phyloP scores from a whole-genome alignment of 129 eudicot genomes.

The Centrapalus pauciflorus region DNA sequence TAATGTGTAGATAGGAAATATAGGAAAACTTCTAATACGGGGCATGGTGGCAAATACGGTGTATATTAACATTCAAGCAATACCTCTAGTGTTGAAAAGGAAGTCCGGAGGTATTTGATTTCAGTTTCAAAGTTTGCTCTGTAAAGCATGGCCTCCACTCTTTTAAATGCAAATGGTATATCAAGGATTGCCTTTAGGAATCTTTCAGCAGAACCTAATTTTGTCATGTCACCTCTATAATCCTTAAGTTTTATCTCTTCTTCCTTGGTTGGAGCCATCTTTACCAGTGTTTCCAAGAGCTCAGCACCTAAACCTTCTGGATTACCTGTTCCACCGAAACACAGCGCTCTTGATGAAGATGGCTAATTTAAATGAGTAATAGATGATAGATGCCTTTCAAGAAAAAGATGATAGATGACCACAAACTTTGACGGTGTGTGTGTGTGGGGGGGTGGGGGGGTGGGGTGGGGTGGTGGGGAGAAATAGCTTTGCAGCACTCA shows the following conservation, averaged over 20 bases:
- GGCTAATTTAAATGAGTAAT: background rate
- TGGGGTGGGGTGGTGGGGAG: no score
- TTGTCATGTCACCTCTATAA: constrained; percentile 70
- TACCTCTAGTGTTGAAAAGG: constrained; percentile 84
- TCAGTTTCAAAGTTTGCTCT: constrained; percentile 87
- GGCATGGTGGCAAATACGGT: background rate
- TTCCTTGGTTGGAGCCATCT: constrained; percentile 99
- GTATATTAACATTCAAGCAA: background rate
- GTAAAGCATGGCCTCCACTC: constrained; percentile 95
- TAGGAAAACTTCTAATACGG: background rate
- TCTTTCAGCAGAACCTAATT: constrained; percentile 85
- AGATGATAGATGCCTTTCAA: background rate
- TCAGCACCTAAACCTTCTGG: constrained; percentile 87
- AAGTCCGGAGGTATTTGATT: constrained; percentile 62
- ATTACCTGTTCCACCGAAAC: constrained; percentile 55
- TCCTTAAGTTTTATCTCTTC: constrained; percentile 89
- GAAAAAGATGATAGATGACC: no score
- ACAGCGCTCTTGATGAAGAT: background rate
- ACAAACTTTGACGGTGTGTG: no score
- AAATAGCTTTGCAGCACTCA: background rate
- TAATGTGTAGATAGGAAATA: background rate
- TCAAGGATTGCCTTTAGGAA: constrained; percentile 77
- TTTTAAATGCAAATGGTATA: constrained; percentile 82
- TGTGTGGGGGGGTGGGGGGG: no score
- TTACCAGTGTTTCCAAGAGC: constrained; percentile 87